phyloP scores from a whole-genome alignment of 345 rosid genomes.

The Populus tremula region DNA sequence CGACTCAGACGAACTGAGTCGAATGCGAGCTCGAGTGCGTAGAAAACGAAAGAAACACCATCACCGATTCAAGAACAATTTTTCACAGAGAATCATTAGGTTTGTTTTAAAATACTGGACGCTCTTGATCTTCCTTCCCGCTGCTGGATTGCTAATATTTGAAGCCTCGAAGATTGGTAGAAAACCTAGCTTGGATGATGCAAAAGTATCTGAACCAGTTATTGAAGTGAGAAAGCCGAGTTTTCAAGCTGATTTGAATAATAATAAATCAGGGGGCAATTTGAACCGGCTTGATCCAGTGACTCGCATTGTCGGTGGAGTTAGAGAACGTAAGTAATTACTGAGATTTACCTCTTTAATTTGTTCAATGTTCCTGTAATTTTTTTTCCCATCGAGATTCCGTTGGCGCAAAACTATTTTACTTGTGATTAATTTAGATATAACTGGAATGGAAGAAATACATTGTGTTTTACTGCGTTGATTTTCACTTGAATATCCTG shows the following conservation, averaged over 20 bases:
- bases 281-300: constrained; percentile 59
- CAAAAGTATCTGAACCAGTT: constrained; percentile 1
- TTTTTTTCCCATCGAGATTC: no score
- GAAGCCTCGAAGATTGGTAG: constrained; percentile 63
- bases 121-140: constrained; percentile 48
- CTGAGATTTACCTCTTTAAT: no score
- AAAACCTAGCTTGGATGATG: constrained; percentile 23
- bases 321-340: no score
- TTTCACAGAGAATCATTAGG: constrained; percentile 45
- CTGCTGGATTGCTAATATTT: constrained; percentile 51
- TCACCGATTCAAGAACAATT: constrained; percentile 40
- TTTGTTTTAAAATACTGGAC: constrained; percentile 62
- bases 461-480: no score
- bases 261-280: constrained; percentile 30
- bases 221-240: constrained; percentile 13
- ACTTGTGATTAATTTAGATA: no score
- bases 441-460: no score
- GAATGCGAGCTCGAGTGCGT: constrained; percentile 62
- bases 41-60: constrained; percentile 64
- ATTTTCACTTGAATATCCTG: no score
- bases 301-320: no score
- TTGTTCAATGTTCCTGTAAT: no score
- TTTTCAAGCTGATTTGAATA: background rate
- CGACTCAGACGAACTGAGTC: constrained; percentile 56
- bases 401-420: no score